Evolutionary conservation across 2,329 filamentous ascomycete species (phyloP), one percentile per base, ranked within the genome.

Genomic region (Ascochyta lentis): DNA sequence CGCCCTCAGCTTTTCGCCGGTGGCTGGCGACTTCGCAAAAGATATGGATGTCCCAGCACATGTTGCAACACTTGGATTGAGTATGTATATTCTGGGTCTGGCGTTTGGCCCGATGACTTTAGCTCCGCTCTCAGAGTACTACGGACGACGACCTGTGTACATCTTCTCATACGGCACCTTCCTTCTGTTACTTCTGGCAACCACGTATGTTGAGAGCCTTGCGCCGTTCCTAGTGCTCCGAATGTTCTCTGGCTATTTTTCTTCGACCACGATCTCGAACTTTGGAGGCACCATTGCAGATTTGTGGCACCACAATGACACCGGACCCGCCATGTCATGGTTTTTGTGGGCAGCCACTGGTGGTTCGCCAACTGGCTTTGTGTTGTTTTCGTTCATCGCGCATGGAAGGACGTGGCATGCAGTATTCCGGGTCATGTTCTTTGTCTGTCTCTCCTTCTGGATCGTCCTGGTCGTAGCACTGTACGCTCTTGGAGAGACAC

Each of bases 291-390:
- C 78, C 0, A 79, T 81, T 39, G 78, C 79, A 3, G 78, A 81
- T 59, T 67, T 82, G 40, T 77, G 77, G 59, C 66, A 78, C 42
- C 68, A 79, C 57, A 69, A 77, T 49, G 72, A 78, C 38, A 78
- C 76, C 1, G 77, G 77, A 6, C 71, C 70, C 9, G 74, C 77
- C 0, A 78, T 79, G 76, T 72, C 69, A 5, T 65, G 76, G 38
- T 80, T 79, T 37, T 72, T 81, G 0, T 81, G 80, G 76, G 79
- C 80, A 1, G 79, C 79, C 0, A 80, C 79, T 0, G 75, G 75
- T 15, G 79, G 79, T 0, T 78, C 75, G 13, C 79, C 80, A 0
- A 76, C 77, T 8, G 79, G 79, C 0, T 81, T 78, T 58, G 78
- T 81, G 24, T 63, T 80, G 15, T 77, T 81, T 63, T 79, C 77